phyloP scores from a whole-genome alignment of 371 early-diverging fungal genomes.

The Paraphysoderma sedebokerense region DNA sequence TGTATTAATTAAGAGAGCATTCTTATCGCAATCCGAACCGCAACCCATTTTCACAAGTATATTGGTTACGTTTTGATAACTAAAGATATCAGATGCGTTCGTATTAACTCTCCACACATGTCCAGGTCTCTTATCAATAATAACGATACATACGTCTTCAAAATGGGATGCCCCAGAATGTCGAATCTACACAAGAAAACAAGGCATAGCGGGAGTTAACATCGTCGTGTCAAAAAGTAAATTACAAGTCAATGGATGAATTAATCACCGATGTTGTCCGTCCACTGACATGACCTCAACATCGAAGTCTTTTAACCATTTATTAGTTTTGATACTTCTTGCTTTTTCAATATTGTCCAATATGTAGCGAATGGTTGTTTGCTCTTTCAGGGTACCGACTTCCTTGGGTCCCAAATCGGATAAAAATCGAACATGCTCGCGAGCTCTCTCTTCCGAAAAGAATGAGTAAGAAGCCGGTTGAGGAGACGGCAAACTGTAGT shows the following conservation, averaged over 20 bases:
- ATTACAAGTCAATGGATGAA: too few relatives aligned
- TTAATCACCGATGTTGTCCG: too few relatives aligned
- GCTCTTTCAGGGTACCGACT: not conserved
- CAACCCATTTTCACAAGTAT: constrained; percentile 53
- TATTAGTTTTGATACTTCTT: too few relatives aligned
- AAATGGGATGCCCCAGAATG: too few relatives aligned
- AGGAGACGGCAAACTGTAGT: not conserved
- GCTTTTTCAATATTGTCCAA: not conserved
- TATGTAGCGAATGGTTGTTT: not conserved
- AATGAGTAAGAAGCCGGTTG: not conserved
- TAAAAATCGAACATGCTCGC: not conserved
- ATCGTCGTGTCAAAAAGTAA: too few relatives aligned
- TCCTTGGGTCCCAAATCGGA: too few relatives aligned
- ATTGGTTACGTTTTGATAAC: constrained; percentile 49
- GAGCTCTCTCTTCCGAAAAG: not conserved
- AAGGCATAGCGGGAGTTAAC: too few relatives aligned
- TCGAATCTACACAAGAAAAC: too few relatives aligned
- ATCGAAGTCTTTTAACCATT: too few relatives aligned
- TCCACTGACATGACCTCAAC: too few relatives aligned
- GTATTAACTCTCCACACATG: not conserved
- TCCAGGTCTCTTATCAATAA: not conserved
- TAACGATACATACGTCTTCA: not conserved
- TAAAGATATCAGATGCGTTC: constrained; percentile 1
- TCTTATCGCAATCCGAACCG: constrained; percentile 38
- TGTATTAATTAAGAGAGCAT: constrained; percentile 46